Evolutionary conservation across 2,329 filamentous ascomycete species (phyloP).

Genomic region (Neurospora sp.): DNA sequence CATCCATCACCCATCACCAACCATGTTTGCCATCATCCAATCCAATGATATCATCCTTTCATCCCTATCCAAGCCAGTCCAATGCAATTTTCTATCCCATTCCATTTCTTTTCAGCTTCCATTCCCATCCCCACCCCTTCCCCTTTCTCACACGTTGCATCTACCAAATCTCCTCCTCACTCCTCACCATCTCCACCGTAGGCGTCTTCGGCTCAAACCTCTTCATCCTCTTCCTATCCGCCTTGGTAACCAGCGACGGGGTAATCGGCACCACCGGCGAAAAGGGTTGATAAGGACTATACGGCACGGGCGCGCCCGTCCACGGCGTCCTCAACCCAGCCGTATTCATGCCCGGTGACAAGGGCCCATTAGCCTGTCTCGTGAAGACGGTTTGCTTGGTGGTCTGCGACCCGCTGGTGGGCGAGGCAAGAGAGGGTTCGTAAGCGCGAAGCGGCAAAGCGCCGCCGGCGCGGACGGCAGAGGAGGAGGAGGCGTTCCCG

Average conservation of each 20-base stretch:
- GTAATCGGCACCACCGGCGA: slow-evolving; percentile 68
- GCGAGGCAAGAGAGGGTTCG: slow-evolving; percentile 45
- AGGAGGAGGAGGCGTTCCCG: slow-evolving; percentile 34
- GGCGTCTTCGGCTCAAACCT: slow-evolving; percentile 55
- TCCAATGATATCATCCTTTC: neutral
- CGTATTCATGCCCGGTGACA: slow-evolving; percentile 51
- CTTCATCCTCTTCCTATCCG: slow-evolving; percentile 61
- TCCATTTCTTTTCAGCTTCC: neutral
- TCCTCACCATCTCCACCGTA: slow-evolving; percentile 51
- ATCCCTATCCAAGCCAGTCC: neutral
- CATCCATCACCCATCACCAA: neutral
- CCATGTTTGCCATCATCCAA: neutral
- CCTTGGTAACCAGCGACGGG: slow-evolving; percentile 61
- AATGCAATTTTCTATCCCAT: neutral
- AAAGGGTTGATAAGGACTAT: slow-evolving; percentile 72
- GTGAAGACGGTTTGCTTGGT: slow-evolving; percentile 60
- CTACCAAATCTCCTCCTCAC: slow-evolving; percentile 53
- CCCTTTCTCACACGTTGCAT: neutral
- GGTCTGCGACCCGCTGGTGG: slow-evolving; percentile 33
- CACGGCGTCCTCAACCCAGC: slow-evolving; percentile 50
- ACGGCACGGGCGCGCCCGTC: slow-evolving; percentile 55
- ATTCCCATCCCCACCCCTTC: too few relatives aligned
- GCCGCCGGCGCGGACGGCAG: slow-evolving; percentile 47
- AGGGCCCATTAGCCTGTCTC: slow-evolving; percentile 33
- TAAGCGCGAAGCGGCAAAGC: slow-evolving; percentile 52